Evolutionary conservation across 352 stramenopile species (phyloP), one percentile per base, ranked within the genome.

Genomic region (Halophytophthora batemanensis): DNA sequence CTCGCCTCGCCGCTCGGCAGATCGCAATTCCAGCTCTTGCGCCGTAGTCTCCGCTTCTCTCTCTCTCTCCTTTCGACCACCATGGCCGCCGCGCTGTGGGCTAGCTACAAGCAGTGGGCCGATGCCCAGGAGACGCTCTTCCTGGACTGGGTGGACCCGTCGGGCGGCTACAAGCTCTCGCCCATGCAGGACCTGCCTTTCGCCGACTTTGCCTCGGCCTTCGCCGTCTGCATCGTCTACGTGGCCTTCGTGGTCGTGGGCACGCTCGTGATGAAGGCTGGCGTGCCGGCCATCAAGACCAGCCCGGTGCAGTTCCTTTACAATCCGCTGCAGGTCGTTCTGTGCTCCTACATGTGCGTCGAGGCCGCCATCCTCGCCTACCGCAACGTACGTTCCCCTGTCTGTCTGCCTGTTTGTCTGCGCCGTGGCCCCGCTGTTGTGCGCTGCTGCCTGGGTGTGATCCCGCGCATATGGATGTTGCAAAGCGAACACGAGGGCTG

Each of bases 321-420:
- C 87, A 98, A 98, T 68, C 84, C 96, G 37, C 79, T 90, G 1
- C 91, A 98, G 69, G 90, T 98, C 53, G 95, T 97, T 61, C 61
- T 94, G 0, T 97, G 89, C 61, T 92, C 87, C 7, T 98, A 97
- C 82, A 96, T 97, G 89, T 97, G 81, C 46, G 72, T 98, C 38
- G 91, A 97, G 69, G 86, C 86, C 2, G 72, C 67, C 15, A 74
- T 97, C 38, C 62, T 96, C 47, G 89, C 90, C 19, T 95, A 96
- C 69, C 82, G 82, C 47, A 87, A 91, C 56, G 71, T 69, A 59
- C 14, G 72, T 28, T 14, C 11, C 28, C n/a, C 3, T 11, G 6
- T 10, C n/a, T 40, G 1, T 8, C 8, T 31, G 25, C 25, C 8
- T 8, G 25, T 31, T 31, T 8, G 4, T 31, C 4, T 31, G 25